Percentiles rank a stretch among this genome's conserved stretches.
Evolutionary conservation across 148 eudicot genomes (phyloP).

Genomic region (Rheum nobile): DNA sequence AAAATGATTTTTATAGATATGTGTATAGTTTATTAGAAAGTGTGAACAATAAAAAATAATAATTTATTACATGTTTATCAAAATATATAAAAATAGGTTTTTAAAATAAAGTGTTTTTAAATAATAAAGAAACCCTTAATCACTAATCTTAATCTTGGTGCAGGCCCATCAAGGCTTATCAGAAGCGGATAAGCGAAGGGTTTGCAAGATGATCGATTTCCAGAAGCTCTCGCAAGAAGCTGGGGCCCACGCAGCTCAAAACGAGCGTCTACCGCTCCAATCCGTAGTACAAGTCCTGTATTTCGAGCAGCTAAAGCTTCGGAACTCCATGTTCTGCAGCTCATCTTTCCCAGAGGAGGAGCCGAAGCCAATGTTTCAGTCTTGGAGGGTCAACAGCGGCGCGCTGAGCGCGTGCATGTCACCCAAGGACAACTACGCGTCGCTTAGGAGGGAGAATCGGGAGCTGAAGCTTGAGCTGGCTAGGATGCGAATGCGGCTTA

Average conservation of each 20-base stretch:
- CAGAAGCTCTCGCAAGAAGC: constrained; percentile 90
- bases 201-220: constrained; percentile 78
- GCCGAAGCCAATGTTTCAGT: constrained; percentile 44
- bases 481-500: constrained; percentile 79
- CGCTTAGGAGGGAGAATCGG: constrained; percentile 75
- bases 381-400: constrained; percentile 91
- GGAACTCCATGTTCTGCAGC: constrained; percentile 52
- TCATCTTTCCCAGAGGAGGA: constrained; percentile 67
- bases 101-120: too few relatives aligned
- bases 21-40: too few relatives aligned
- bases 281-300: constrained; percentile 94
- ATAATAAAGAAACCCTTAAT: too few relatives aligned
- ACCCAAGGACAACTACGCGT: constrained; percentile 90
- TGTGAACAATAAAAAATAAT: too few relatives aligned
- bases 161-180: constrained; percentile 79
- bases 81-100: too few relatives aligned
- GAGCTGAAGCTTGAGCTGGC: constrained; percentile 94
- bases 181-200: constrained; percentile 63
- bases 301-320: constrained; percentile 65
- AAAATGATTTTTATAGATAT: too few relatives aligned
- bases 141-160: constrained; percentile 18
- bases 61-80: too few relatives aligned
- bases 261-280: constrained; percentile 91
- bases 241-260: constrained; percentile 92
- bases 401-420: constrained; percentile 96